Evolutionary conservation across 2,329 filamentous ascomycete species (phyloP).

Genomic region (Diplodia intermedia): DNA sequence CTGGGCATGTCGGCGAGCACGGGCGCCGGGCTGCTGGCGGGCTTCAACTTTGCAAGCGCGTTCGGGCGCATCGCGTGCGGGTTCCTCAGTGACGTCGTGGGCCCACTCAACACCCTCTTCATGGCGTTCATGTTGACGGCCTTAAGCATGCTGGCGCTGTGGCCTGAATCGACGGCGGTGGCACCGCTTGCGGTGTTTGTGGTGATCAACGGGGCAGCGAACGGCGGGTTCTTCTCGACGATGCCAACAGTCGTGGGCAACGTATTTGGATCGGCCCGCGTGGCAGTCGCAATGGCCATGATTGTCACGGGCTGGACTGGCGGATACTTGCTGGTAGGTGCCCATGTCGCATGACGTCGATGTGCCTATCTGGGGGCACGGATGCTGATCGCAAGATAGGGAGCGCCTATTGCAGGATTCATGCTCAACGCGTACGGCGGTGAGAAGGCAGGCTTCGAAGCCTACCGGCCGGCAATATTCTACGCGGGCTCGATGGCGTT

Average conservation of each 20-base stretch:
- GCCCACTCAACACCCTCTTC: conserved; percentile 48
- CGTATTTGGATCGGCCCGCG: conserved; percentile 63
- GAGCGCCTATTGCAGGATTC: conserved; percentile 35
- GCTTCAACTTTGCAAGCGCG: conserved; percentile 67
- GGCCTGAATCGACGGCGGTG: conserved; percentile 64
- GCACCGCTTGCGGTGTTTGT: conserved; percentile 64
- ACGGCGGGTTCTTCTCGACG: conserved; percentile 69
- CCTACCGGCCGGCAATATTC: conserved; percentile 35
- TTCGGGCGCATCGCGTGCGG: conserved; percentile 64
- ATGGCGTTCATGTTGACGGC: conserved; percentile 60
- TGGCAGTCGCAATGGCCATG: conserved; percentile 67
- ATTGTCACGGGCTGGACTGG: conserved; percentile 66
- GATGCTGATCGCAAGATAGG: conserved; percentile 31
- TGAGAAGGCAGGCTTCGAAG: conserved; percentile 32
- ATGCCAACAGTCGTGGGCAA: conserved; percentile 69
- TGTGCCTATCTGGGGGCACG: conserved; percentile 3
- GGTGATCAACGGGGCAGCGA: conserved; percentile 65
- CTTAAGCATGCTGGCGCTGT: conserved; percentile 66
- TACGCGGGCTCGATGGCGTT: conserved; percentile 34
- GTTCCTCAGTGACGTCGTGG: conserved; percentile 51
- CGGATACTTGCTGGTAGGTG: conserved; percentile 58
- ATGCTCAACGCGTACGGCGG: conserved; percentile 34
- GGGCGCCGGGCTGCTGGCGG: conserved; percentile 65
- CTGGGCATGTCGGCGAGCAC: conserved; percentile 61
- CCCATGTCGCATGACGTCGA: conserved; percentile 43